These are phyloP conservation scores for Vitis hybrid DNA, from an alignment of 177 flowering plant genomes.

Conservation along the genomic window DNA sequence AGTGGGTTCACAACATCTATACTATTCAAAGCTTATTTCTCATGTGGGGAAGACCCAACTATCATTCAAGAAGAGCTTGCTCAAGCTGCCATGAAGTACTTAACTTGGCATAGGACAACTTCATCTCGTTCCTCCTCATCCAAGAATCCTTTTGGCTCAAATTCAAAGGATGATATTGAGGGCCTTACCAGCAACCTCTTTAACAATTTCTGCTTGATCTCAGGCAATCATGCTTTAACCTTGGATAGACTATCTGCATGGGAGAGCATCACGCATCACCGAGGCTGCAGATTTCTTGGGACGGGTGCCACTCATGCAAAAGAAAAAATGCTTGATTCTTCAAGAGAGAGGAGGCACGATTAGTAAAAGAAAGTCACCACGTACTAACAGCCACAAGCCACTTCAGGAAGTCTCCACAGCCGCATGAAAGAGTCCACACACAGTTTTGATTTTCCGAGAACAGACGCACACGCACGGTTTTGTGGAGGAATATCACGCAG, in stretches of 20 bases:
- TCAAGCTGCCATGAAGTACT: constrained; percentile 55
- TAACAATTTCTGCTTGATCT: constrained; percentile 69
- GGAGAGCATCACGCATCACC: constrained; percentile 46
- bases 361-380: no score
- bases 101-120: constrained; percentile 90
- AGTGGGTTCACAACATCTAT: constrained; percentile 49
- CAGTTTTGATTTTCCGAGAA: no score
- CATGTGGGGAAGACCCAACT: constrained; percentile 77
- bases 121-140: constrained; percentile 86
- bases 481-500: no score
- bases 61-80: constrained; percentile 68
- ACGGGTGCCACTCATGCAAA: no score
- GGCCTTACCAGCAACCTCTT: constrained; percentile 44
- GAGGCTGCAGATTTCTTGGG: no score
- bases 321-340: no score
- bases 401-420: no score
- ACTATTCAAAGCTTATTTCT: constrained; percentile 65
- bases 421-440: no score
- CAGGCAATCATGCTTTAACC: constrained; percentile 98
- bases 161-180: constrained; percentile 48
- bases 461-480: no score
- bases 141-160: constrained; percentile 57
- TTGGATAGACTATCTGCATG: constrained; percentile 92
- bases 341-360: no score
- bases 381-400: no score